A percentile compares a stretch with the other conserved stretches of the same genome.
Conservation (phyloP, 2,329 filamentous ascomycete genomes). For the Nemania diffusa region DNA sequence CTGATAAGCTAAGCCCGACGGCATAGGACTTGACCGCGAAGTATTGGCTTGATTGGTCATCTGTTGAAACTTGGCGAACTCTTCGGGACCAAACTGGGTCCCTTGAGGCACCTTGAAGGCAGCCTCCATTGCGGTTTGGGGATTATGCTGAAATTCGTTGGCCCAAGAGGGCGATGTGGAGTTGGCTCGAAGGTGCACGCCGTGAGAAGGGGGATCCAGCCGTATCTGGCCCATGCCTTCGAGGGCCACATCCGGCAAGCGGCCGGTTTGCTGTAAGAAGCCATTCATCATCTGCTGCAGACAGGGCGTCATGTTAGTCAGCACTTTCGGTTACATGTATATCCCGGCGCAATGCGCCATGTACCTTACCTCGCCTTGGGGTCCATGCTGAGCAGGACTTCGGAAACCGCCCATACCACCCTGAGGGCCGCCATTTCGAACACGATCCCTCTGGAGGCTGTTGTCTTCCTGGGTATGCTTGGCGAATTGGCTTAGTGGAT, state of each 20-base stretch:
- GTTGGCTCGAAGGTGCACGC: constrained; percentile 63
- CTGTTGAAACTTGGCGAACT: constrained; percentile 89
- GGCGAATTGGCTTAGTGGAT: constrained; percentile 95
- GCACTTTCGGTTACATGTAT: not conserved
- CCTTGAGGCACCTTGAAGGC: constrained; percentile 69
- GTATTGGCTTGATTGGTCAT: constrained; percentile 67
- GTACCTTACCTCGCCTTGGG: constrained; percentile 74
- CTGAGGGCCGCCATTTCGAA: constrained; percentile 78
- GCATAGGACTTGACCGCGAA: constrained; percentile 67
- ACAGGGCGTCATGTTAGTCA: constrained; percentile 48
- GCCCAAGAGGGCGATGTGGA: constrained; percentile 66
- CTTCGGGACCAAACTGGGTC: constrained; percentile 78
- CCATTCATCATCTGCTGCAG: constrained; percentile 84
- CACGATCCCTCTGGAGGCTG: constrained; percentile 88
- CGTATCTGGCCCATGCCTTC: constrained; percentile 57
- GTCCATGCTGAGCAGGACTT: constrained; percentile 73
- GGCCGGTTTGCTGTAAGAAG: constrained; percentile 84
- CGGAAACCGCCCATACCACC: constrained; percentile 81
- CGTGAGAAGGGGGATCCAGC: constrained; percentile 60
- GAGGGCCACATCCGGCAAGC: constrained; percentile 64
- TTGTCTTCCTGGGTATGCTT: constrained; percentile 98
- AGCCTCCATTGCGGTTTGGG: constrained; percentile 76
- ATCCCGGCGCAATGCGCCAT: not conserved
- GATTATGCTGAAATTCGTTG: constrained; percentile 59
- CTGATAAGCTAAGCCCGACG: constrained; percentile 61